These are phyloP conservation scores for Dictyostelium intermedium DNA, from an alignment of 78 protist genomes.

Conservation along the genomic window DNA sequence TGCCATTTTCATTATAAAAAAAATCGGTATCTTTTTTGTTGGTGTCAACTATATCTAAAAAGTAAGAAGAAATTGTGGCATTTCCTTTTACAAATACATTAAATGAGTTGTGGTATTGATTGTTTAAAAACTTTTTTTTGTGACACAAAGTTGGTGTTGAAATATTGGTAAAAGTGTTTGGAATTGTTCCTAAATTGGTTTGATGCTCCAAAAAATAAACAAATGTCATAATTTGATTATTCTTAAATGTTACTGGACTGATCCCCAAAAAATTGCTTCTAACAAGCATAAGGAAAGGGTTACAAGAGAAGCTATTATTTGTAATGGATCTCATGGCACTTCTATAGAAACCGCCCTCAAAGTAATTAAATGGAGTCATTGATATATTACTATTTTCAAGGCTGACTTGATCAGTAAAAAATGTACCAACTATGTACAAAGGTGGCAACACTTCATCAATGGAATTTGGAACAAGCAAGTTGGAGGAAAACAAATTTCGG, in stretches of 20 bases:
- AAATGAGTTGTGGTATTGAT: not conserved
- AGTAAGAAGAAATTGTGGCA: not conserved
- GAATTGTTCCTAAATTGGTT: not conserved
- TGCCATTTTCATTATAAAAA: not conserved
- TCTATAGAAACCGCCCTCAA: not conserved
- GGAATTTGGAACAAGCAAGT: not conserved
- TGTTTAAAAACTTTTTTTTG: not conserved
- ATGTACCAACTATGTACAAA: not conserved
- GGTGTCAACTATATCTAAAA: not conserved
- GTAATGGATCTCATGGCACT: not conserved
- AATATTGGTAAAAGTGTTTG: not conserved
- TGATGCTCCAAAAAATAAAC: not conserved
- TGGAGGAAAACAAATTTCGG: not conserved
- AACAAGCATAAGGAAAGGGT: not conserved
- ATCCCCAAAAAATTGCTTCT: not conserved
- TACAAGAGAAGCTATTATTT: not conserved
- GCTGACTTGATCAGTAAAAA: not conserved
- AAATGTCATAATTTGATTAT: not conserved
- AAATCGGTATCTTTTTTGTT: not conserved
- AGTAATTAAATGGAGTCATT: not conserved
- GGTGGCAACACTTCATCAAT: not conserved
- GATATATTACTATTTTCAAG: not conserved
- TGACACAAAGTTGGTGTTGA: not conserved
- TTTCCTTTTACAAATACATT: not conserved
- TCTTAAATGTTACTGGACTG: not conserved